Evolutionary conservation across 441 rosid species (phyloP).

Genomic region (Adansonia madagascariensis): DNA sequence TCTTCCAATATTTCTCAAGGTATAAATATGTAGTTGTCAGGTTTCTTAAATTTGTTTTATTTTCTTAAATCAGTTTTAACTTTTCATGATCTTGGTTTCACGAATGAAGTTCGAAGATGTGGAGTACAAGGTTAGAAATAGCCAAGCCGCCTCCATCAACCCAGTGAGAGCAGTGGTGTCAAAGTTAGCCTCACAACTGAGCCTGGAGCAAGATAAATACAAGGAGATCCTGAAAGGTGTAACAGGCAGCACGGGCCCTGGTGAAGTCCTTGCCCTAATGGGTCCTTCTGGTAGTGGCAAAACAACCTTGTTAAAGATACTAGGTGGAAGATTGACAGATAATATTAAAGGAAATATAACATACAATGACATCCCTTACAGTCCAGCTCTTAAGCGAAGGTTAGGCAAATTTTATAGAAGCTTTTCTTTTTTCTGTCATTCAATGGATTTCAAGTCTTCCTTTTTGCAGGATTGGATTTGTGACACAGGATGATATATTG

Average conservation of each 20-base stretch:
- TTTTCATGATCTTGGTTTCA: background rate
- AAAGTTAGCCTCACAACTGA: slow-evolving; percentile 60
- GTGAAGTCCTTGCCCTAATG: slow-evolving; percentile 90
- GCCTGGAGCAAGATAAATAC: slow-evolving; percentile 59
- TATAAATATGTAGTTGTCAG: slow-evolving; percentile 17
- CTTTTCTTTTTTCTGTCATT: background rate
- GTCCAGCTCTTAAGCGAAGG: slow-evolving; percentile 82
- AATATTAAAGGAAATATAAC: slow-evolving; percentile 73
- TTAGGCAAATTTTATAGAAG: slow-evolving; percentile 23
- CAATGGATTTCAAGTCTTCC: background rate
- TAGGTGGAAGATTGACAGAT: slow-evolving; percentile 82
- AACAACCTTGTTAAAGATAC: slow-evolving; percentile 81
- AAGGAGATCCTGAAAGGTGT: slow-evolving; percentile 84
- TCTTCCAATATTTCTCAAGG: slow-evolving; percentile 91
- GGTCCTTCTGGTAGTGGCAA: slow-evolving; percentile 99
- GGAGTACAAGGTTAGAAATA: slow-evolving; percentile 65
- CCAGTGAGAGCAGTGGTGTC: slow-evolving; percentile 72
- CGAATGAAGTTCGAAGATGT: slow-evolving; percentile 81
- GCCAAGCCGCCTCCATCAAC: slow-evolving; percentile 48
- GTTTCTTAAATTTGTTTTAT: background rate
- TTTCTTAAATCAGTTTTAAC: background rate
- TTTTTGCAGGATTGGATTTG: slow-evolving; percentile 79
- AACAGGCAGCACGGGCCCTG: slow-evolving; percentile 92
- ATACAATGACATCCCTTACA: slow-evolving; percentile 77
- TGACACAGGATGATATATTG: slow-evolving; percentile 89